Conservation (phyloP, 371 early-diverging fungal species). For the Apophysomyces elegans region DNA sequence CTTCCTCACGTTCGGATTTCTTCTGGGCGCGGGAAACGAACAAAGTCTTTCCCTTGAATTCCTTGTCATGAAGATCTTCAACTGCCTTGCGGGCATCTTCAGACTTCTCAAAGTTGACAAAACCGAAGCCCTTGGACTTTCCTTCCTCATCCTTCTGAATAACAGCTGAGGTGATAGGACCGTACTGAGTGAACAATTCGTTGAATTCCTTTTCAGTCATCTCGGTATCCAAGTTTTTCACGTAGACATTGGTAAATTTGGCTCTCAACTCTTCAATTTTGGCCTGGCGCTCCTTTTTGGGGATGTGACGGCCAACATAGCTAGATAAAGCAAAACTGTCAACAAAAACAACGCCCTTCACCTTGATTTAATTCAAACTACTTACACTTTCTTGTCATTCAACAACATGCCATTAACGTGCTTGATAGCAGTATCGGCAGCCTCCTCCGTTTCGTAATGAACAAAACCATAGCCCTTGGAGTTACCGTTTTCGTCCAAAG, state of each 20-base stretch:
- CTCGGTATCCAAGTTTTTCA: conserved; percentile 85
- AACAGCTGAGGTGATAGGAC: conserved; percentile 74
- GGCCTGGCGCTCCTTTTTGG: conserved; percentile 80
- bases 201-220: conserved; percentile 77
- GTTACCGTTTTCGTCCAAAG: conserved; percentile 72
- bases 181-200: conserved; percentile 75
- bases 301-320: conserved; percentile 81
- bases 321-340: conserved; percentile 14
- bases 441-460: conserved; percentile 89
- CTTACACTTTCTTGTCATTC: conserved; percentile 83
- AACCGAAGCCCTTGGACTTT: conserved; percentile 82
- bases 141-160: conserved; percentile 71
- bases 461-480: conserved; percentile 97
- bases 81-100: conserved; percentile 85
- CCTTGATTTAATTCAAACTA: not conserved
- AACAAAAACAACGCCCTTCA: conserved; percentile 1
- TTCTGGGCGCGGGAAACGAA: conserved; percentile 95
- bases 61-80: conserved; percentile 82
- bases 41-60: conserved; percentile 76
- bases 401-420: conserved; percentile 93
- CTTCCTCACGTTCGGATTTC: conserved; percentile 92
- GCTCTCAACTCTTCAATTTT: conserved; percentile 78
- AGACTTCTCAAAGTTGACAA: conserved; percentile 89
- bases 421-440: conserved; percentile 88
- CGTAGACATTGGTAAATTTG: conserved; percentile 91